Base-by-base conservation (phyloP, 352 stramenopile genomes). In the Phytophthora quininea region DNA sequence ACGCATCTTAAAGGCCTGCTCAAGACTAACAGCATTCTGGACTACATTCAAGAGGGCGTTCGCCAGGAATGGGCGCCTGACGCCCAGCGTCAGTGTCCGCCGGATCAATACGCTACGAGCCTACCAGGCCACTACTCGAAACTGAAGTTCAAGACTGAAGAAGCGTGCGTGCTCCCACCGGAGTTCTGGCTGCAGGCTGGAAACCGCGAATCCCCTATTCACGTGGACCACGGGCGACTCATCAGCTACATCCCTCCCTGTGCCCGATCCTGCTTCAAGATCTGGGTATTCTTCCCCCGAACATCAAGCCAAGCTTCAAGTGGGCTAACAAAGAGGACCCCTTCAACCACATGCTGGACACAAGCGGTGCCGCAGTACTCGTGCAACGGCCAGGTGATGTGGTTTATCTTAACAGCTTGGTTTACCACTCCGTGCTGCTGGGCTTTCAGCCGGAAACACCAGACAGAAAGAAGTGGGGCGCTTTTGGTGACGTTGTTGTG, bases 281-380 rank as follows among this genome's bases (percentile, higher is more conserved):
- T 62, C 8, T 67, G 52, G 52, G 45, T 62, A 6, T 54, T 58
- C 14, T 62, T 51, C 27, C 56, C 40, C 9, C 37, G 7, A 24
- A 47, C 9, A 47, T 24, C 15, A 24, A 24, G 40, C 32, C 8
- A 49, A 1, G 4, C n/a, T 42, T 38, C n/a, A 40, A 40, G 32
- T 38, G 46, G 27, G 4, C 3, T n/a, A 47, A 62, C 45, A 57
- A 56, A 15, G 7, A 40, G 2, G 35, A 56, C 15, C 50, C 35
- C 1, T 51, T 63, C 47, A 63, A 63, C 29, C 24, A 47, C 7
- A 56, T 63, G 35, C 47, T 63, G 15, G 56, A 46, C 3, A 30
- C 46, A n/a, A 52, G 24, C 19, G 50, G 3, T 0, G 40, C 32
- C 10, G 15, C 7, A 10, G 37, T 58, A 3, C 48, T 57, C 4